Percentiles rank a stretch among this genome's conserved stretches.
These are phyloP conservation scores for Tylopilus sp. DNA, from an alignment of 1,284 basidiomycete species.

Conservation along the genomic window DNA sequence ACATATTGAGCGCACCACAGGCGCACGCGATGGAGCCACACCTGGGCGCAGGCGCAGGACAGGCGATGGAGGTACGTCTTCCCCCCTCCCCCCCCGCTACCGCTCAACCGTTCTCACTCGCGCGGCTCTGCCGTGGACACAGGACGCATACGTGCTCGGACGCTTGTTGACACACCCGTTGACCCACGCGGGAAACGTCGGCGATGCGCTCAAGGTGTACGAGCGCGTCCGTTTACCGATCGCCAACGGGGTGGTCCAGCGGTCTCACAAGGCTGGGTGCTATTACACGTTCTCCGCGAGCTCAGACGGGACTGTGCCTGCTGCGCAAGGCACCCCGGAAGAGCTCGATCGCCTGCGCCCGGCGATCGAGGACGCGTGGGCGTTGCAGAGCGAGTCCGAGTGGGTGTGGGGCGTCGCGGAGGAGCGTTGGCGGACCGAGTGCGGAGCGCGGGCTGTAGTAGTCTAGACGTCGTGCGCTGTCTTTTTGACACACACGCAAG, in stretches of 20 bases:
- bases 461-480: too few relatives aligned
- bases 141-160: constrained; percentile 38
- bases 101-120: too few relatives aligned
- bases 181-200: constrained; percentile 22
- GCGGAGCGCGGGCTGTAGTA: neutral
- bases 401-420: constrained; percentile 15
- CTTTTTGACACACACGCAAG: too few relatives aligned
- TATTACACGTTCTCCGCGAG: constrained; percentile 3
- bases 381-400: constrained; percentile 14
- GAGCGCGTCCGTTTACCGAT: constrained; percentile 32
- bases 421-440: constrained; percentile 9
- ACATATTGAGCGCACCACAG: constrained; percentile 11
- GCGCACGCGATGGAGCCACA: constrained; percentile 30
- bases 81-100: too few relatives aligned
- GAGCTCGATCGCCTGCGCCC: constrained; percentile 10
- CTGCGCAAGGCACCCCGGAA: neutral
- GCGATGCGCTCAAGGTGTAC: constrained; percentile 30
- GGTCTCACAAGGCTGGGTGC: constrained; percentile 2
- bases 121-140: too few relatives aligned
- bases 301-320: neutral
- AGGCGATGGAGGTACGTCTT: too few relatives aligned
- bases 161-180: constrained; percentile 21
- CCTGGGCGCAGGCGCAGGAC: too few relatives aligned
- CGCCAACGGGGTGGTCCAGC: constrained; percentile 12
- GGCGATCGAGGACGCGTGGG: constrained; percentile 18